Evolutionary conservation across 73 alveolate species (phyloP).

Genomic region (Blepharisma japonicum): DNA sequence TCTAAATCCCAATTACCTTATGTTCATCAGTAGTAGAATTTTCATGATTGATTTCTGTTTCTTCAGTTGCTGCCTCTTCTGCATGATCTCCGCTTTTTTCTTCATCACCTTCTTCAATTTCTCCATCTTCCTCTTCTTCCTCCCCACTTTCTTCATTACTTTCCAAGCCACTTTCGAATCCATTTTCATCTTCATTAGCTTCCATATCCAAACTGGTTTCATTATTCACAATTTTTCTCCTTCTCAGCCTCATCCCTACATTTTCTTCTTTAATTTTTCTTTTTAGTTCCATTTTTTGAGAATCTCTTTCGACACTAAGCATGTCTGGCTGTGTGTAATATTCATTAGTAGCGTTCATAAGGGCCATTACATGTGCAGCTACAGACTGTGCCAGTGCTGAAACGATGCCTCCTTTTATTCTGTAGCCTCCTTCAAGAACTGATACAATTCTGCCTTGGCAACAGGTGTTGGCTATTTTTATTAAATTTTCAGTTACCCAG

Average conservation of each 20-base stretch:
- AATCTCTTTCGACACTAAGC: neutral
- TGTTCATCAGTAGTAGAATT: too few species aligned
- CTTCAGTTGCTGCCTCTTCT: too few species aligned
- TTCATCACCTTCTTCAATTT: too few species aligned
- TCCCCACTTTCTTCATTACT: neutral
- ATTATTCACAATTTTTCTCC: neutral
- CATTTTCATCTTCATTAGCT: neutral
- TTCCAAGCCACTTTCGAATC: neutral
- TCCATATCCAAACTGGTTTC: neutral
- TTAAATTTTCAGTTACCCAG: constrained; percentile 88
- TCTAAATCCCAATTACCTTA: too few species aligned
- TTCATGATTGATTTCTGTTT: too few species aligned
- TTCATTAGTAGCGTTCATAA: constrained; percentile 21
- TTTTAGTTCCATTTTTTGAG: constrained; percentile 3
- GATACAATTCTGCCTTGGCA: constrained; percentile 87
- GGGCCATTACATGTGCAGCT: constrained; percentile 78
- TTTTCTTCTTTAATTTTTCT: neutral
- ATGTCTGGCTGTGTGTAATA: neutral
- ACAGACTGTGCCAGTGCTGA: constrained; percentile 87
- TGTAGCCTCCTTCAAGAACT: constrained; percentile 97
- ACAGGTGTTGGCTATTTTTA: constrained; percentile 80
- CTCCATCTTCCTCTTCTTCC: constrained; percentile 3
- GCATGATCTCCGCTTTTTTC: too few species aligned
- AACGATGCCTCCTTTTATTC: constrained; percentile 73
- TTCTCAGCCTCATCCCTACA: neutral